Percentiles rank a stretch among this genome's conserved stretches.
Conservation (phyloP, 352 stramenopile genomes). For the Globisporangium orthogonon region DNA sequence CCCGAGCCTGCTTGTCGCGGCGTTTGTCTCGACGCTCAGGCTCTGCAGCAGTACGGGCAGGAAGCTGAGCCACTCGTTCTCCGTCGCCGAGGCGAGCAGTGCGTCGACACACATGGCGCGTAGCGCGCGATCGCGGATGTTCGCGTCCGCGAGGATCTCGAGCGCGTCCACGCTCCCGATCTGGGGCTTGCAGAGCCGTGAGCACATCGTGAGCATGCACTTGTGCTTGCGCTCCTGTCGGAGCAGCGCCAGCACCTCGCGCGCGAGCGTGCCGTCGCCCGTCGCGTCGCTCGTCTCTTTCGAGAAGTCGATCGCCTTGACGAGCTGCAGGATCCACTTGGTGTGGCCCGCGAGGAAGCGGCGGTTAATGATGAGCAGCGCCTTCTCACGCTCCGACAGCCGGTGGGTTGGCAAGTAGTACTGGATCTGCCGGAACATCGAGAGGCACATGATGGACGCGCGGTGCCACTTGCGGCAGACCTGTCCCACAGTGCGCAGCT, state of each 20-base stretch:
- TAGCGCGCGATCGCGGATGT: slow-evolving; percentile 47
- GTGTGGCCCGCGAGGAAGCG: slow-evolving; percentile 68
- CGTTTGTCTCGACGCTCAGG: slow-evolving; percentile 64
- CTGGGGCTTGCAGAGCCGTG: slow-evolving; percentile 65
- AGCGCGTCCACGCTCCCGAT: slow-evolving; percentile 73
- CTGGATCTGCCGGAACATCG: slow-evolving; percentile 85
- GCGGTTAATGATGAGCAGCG: slow-evolving; percentile 76
- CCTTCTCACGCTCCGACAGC: slow-evolving; percentile 63
- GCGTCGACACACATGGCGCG: slow-evolving; percentile 60
- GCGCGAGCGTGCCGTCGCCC: slow-evolving; percentile 21
- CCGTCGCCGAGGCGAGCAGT: slow-evolving; percentile 53
- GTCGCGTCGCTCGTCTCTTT: slow-evolving; percentile 24
- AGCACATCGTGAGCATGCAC: slow-evolving; percentile 87
- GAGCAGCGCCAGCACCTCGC: slow-evolving; percentile 62
- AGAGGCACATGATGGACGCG: slow-evolving; percentile 85
- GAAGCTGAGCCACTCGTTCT: slow-evolving; percentile 80
- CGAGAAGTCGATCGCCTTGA: slow-evolving; percentile 77
- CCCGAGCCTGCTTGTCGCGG: slow-evolving; percentile 51
- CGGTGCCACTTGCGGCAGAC: slow-evolving; percentile 85
- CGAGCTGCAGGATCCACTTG: slow-evolving; percentile 81
- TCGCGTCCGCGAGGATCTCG: slow-evolving; percentile 68
- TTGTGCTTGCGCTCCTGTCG: slow-evolving; percentile 64
- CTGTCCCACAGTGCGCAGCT: slow-evolving; percentile 65
- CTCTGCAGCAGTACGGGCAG: slow-evolving; percentile 67
- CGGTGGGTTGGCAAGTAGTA: slow-evolving; percentile 80